A percentile compares a stretch with the other conserved stretches of the same genome.
These are phyloP conservation scores for Isabelozyma pseudorhagii DNA, from an alignment of 805 yeast species.

Conservation along the genomic window DNA sequence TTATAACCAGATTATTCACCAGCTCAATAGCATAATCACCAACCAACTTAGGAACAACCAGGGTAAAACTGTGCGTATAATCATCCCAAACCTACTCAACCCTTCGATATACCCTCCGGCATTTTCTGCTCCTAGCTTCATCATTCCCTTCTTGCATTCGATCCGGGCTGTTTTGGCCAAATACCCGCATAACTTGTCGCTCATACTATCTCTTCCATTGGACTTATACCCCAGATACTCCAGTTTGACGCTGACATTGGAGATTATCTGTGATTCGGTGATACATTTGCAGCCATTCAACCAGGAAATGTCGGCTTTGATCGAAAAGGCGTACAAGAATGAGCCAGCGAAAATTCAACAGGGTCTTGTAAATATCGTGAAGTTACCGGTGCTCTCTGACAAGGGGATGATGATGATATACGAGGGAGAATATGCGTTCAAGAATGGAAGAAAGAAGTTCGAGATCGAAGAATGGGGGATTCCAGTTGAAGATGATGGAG, in stretches of 20 bases:
- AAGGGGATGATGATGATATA: constrained; percentile 77
- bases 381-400: constrained; percentile 69
- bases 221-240: constrained; percentile 61
- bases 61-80: constrained; percentile 56
- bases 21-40: constrained; percentile 39
- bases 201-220: constrained; percentile 56
- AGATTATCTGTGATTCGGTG: constrained; percentile 62
- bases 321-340: constrained; percentile 67
- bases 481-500: constrained; percentile 83
- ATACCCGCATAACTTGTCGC: constrained; percentile 42
- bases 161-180: constrained; percentile 52
- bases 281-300: constrained; percentile 79
- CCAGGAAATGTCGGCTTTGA: constrained; percentile 61
- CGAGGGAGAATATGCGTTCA: constrained; percentile 78
- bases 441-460: constrained; percentile 76
- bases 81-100: constrained; percentile 73
- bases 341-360: constrained; percentile 78
- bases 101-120: constrained; percentile 69
- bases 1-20: constrained; percentile 23
- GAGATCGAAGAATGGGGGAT: constrained; percentile 96
- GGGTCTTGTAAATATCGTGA: constrained; percentile 75
- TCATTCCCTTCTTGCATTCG: constrained; percentile 60
- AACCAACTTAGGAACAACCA: constrained; percentile 36
- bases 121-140: constrained; percentile 41
- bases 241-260: constrained; percentile 47